Base-by-base conservation (phyloP, 2,329 filamentous ascomycete species). In the Periglandula ipomoeae region DNA sequence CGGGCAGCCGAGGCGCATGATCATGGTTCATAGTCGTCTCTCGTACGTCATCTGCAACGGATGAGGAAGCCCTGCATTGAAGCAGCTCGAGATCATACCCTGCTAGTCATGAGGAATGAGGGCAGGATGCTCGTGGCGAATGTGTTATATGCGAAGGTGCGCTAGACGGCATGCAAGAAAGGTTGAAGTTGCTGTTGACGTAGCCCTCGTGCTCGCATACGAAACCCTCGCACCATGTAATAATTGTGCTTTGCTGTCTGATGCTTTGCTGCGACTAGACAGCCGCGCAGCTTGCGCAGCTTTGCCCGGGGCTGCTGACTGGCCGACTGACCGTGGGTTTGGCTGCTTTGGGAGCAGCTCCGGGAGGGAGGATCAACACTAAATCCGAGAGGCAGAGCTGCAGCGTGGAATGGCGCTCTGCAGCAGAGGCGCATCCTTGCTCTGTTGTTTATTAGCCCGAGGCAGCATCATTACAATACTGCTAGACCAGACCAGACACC, bases 21-120 rank as follows among this genome's bases (percentile, higher is more conserved):
- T 75, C 73, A 74, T 75, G 62, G 72, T 68, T 74, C 73, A 76
- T 76, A 67, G 69, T 71, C 60, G 63, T 56, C 54, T 56, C 53
- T 62, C 19, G 39, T 46, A 44, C 60, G 61, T 63, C 64, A 64
- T 65, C 55, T 58, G 60, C 52, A 56, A 56, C 48, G 57, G 50
- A 52, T 50, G 57, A 59, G 59, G 55, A 55, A 53, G 53, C 53
- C 54, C 56, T 58, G 58, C 61, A 64, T 60, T 34, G 56, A 55
- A 58, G 61, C 62, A 63, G 58, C 53, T 48, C 43, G 41, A 43
- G 50, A 23, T 55, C 44, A 50, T n/a, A 26, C 27, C 30, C 46
- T 34, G 44, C 44, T 49, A 50, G 48, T 57, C 61, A 62, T 64
- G 52, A 47, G 53, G 43, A 37, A n/a, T 63, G 51, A 47, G 53